Base-by-base conservation (phyloP, 1,284 basidiomycete species). In the Malassezia brasiliensis region DNA sequence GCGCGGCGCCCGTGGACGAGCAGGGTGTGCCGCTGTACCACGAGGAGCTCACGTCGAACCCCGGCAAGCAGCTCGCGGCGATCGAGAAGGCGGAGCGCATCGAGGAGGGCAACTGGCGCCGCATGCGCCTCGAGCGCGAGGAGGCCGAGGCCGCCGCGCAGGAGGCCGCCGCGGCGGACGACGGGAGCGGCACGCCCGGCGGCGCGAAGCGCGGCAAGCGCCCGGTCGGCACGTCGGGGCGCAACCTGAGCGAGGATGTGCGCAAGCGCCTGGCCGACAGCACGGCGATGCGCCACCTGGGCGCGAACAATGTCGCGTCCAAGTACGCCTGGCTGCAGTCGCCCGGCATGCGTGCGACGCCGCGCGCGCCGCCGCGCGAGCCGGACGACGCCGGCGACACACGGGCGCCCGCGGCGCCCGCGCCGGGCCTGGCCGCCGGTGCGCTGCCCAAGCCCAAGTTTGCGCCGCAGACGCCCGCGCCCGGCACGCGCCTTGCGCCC, bases 211-310 rank as follows among this genome's bases (percentile, higher is more conserved):
- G 54, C 31, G 56, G 56, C 35, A 69, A 68, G 40, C 63, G 64
- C 45, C 60, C 67, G 1, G 56, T 56, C 14, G 59, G 65, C 17
- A 59, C 62, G 7, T 60, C 64, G 3, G 68, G 66, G 1, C 60
- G 66, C 38, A 74, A 72, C 52, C 64, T 74, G 59, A 65, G 65
- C 11, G 71, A 74, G 44, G 71, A 72, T 31, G 66, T 72, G 44
- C 63, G 67, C 12, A 69, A 68, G 54, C 55, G 66, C 34, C 45
- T 74, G 11, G 69, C 71, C 2, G 67, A 74, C 50, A 72, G 68
- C 48, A 74, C 71, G 10, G 69, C 70, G 3, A 70, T 72, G 63
- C 59, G 67, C n/a, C 64, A 68, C 34, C 45, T 71, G 28, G 67
- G 65, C 12, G 65, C 61, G 11, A 57, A 57, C 36, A 57, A 31